A percentile compares a stretch with the other conserved stretches of the same genome.
Conservation (phyloP, 768 basidiomycete genomes). For the Leucocoprinus sp. region DNA sequence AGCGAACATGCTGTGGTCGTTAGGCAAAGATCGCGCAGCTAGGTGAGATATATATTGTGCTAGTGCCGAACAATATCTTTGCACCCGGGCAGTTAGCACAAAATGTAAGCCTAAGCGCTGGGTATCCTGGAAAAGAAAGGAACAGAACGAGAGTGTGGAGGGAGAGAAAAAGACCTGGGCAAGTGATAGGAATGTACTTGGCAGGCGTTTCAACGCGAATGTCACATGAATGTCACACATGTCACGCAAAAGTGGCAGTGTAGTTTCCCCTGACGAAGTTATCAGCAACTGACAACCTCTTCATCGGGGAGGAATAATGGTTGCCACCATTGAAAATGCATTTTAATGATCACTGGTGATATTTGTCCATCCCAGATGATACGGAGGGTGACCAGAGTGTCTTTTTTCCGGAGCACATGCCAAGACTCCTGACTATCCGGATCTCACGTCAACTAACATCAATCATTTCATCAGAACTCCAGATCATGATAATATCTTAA, state of each 20-base stretch:
- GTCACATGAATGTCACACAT: constrained; percentile 7
- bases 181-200: constrained; percentile 7
- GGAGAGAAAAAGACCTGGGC: constrained; percentile 1
- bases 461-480: neutral
- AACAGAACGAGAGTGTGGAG: neutral
- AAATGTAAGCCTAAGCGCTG: neutral
- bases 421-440: neutral
- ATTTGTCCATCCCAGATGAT: too few relatives aligned
- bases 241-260: constrained; percentile 8
- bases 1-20: constrained; percentile 19
- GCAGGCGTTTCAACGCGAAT: constrained; percentile 7
- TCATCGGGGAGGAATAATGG: too few relatives aligned
- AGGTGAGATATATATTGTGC: neutral
- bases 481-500: neutral
- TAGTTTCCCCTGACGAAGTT: constrained; percentile 6
- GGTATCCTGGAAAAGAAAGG: neutral
- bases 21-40: constrained; percentile 13
- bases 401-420: too few relatives aligned
- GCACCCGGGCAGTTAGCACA: neutral
- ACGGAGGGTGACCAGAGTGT: too few relatives aligned
- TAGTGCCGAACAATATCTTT: neutral
- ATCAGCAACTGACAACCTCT: constrained; percentile 3
- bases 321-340: too few relatives aligned
- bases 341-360: too few relatives aligned
- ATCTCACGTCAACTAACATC: constrained; percentile 3